These are phyloP conservation scores for Pichia heedii DNA, from an alignment of 805 yeast genomes.

Conservation along the genomic window DNA sequence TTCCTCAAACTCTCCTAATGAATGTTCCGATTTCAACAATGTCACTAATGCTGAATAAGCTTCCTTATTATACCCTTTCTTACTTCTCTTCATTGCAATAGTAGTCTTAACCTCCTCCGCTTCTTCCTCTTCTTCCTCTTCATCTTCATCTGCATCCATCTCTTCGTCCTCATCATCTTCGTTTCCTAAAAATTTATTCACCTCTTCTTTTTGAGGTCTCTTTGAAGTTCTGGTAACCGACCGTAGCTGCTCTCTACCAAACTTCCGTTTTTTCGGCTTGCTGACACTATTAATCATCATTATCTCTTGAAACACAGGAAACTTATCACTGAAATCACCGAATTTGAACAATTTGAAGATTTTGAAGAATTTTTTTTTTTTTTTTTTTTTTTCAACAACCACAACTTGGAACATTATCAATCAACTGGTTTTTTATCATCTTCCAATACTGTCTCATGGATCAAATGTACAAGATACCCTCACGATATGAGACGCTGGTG, in stretches of 20 bases:
- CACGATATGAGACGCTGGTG: background rate
- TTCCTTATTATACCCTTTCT: slow-evolving; percentile 17
- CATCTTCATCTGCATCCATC: slow-evolving; percentile 25
- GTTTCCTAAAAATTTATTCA: slow-evolving; percentile 11
- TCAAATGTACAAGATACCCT: background rate
- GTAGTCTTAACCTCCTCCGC: slow-evolving; percentile 17
- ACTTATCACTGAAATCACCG: too few species aligned
- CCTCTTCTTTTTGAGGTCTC: slow-evolving; percentile 10
- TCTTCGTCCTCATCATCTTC: slow-evolving; percentile 26
- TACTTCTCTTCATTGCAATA: slow-evolving; percentile 13
- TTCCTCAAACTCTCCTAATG: slow-evolving; percentile 10
- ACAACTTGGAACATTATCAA: too few species aligned
- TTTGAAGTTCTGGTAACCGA: slow-evolving; percentile 47
- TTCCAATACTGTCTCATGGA: too few species aligned
- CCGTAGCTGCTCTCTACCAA: slow-evolving; percentile 57
- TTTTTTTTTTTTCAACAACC: too few species aligned
- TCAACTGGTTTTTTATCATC: too few species aligned
- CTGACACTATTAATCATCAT: background rate
- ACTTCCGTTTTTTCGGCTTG: slow-evolving; percentile 22
- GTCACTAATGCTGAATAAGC: slow-evolving; percentile 25
- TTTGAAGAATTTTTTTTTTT: too few species aligned
- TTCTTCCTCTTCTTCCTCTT: slow-evolving; percentile 22
- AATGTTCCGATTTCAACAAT: slow-evolving; percentile 19
- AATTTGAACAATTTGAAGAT: too few species aligned
- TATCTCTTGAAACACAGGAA: background rate